Conservation (phyloP, 768 basidiomycete species). For the Rickenella mellea region DNA sequence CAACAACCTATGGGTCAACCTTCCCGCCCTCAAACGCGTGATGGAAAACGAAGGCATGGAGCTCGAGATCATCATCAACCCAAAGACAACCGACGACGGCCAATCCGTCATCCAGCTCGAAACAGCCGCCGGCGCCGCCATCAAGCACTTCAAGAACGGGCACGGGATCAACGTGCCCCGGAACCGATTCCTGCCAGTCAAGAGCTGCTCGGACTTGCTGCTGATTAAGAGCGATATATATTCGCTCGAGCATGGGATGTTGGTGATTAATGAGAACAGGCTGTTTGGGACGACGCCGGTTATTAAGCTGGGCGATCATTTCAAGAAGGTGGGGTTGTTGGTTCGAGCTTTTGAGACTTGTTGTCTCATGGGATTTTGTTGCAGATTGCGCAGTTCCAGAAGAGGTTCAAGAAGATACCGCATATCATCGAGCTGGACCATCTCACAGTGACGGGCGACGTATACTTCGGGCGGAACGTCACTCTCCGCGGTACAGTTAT, state of each 20-base stretch:
- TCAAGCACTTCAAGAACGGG: slow-evolving; percentile 59
- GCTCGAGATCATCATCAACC: slow-evolving; percentile 76
- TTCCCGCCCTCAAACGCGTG: slow-evolving; percentile 61
- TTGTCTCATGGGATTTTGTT: neutral
- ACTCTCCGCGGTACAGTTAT: slow-evolving; percentile 62
- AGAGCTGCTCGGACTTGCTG: slow-evolving; percentile 53
- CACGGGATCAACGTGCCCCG: slow-evolving; percentile 71
- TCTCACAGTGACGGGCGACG: slow-evolving; percentile 62
- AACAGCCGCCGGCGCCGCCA: slow-evolving; percentile 68
- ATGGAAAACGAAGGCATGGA: slow-evolving; percentile 61
- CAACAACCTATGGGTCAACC: slow-evolving; percentile 54
- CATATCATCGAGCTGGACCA: slow-evolving; percentile 68
- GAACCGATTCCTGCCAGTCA: slow-evolving; percentile 60
- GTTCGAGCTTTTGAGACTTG: neutral
- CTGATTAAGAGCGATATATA: slow-evolving; percentile 65
- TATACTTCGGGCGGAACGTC: slow-evolving; percentile 57
- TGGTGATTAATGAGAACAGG: slow-evolving; percentile 49
- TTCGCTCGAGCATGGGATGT: slow-evolving; percentile 57
- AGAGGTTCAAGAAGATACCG: slow-evolving; percentile 69
- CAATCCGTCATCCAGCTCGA: slow-evolving; percentile 69
- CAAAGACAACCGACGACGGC: slow-evolving; percentile 60
- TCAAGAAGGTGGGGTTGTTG: slow-evolving; percentile 53
- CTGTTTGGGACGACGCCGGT: slow-evolving; percentile 61
- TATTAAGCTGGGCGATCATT: slow-evolving; percentile 69
- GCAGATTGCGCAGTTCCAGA: slow-evolving; percentile 53